Base-by-base conservation (phyloP, 306 rosid genomes). In the Quercus variabilis region DNA sequence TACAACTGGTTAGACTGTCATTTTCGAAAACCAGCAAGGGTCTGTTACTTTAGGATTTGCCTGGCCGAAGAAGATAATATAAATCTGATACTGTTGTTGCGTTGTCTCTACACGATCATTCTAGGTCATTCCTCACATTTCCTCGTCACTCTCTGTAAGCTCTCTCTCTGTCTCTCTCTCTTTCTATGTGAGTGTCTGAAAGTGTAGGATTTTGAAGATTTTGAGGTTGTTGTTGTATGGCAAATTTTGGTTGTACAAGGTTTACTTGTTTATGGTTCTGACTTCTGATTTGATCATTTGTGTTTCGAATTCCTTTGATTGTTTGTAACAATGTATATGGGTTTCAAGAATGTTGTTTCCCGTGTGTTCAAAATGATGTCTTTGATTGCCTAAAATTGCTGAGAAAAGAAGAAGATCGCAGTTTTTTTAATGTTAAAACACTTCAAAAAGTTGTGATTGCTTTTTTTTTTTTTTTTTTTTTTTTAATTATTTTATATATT, bases 111-210 rank as follows among this genome's bases (percentile, higher is more conserved):
- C 3, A 19, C 7, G 19, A 26, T 58, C 5, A 2, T 46, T 63
- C 62, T 26, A 76, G 79, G 73, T 43, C 33, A 11, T 76, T 33
- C 57, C 55, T 25, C 10, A 19, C 56, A 41, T 21, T 71, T 25
- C 56, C 17, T 57, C 21, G 49, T 64, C 79, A 23, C 80, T 31
- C 75, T 68, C 26, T 33, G 73, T 65, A 64, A 64, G 65, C 55
- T 55, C 67, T 68, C 57, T 20, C 41, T 65, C 14, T 8, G 25
- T 30, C 52, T 49, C 43, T 35, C 2, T 35, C 8, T 35, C 10
- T 38, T 0, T 38, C 10, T 7, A 0, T 7, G 11, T 38, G 46
- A 41, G 46, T 7, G 11, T 2, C 46, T 41, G 46, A 8, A 41
- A 41, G 46, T 8, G 46, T 41, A 41, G 11, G 46, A 2, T 41